Conservation (phyloP, 2,329 filamentous ascomycete species). For the Cladosporium oxysporum region DNA sequence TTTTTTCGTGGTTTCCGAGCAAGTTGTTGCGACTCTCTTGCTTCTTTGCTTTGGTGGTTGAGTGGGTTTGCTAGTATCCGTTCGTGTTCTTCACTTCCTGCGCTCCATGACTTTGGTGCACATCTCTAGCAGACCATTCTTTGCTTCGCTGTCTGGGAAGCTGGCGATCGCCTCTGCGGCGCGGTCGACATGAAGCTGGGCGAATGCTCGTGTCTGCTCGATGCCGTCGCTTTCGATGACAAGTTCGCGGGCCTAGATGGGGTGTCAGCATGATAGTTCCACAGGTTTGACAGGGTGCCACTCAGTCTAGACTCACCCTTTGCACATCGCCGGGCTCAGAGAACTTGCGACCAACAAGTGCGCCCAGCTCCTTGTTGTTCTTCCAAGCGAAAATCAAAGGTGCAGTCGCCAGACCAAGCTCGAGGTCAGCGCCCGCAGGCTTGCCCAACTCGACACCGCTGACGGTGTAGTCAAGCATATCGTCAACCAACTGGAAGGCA, state of each 20-base stretch:
- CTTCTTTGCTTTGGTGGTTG: neutral
- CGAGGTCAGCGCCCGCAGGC: slow-evolving; percentile 89
- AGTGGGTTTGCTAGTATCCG: too few species aligned
- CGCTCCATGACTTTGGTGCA: slow-evolving; percentile 87
- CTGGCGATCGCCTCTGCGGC: slow-evolving; percentile 79
- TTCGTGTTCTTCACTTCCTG: slow-evolving; percentile 62
- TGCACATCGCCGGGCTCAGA: slow-evolving; percentile 77
- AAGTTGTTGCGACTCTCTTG: neutral
- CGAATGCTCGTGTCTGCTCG: slow-evolving; percentile 86
- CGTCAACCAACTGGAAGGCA: slow-evolving; percentile 96
- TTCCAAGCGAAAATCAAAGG: slow-evolving; percentile 91
- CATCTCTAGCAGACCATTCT: slow-evolving; percentile 89
- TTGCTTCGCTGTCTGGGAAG: slow-evolving; percentile 94
- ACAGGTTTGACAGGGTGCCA: neutral
- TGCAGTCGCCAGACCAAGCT: slow-evolving; percentile 90
- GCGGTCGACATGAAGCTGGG: slow-evolving; percentile 86
- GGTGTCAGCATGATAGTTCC: slow-evolving; percentile 28
- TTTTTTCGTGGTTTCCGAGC: neutral
- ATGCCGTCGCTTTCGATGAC: slow-evolving; percentile 83
- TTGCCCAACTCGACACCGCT: slow-evolving; percentile 85
- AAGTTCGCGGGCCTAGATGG: slow-evolving; percentile 73
- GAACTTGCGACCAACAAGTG: slow-evolving; percentile 91
- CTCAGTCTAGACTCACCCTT: slow-evolving; percentile 59
- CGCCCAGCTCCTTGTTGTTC: slow-evolving; percentile 77
- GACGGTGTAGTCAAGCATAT: slow-evolving; percentile 95